Percentiles rank a stretch among this genome's conserved stretches.
phyloP scores from a whole-genome alignment of 495 filamentous ascomycete species.

The Daldinia caldariorum region DNA sequence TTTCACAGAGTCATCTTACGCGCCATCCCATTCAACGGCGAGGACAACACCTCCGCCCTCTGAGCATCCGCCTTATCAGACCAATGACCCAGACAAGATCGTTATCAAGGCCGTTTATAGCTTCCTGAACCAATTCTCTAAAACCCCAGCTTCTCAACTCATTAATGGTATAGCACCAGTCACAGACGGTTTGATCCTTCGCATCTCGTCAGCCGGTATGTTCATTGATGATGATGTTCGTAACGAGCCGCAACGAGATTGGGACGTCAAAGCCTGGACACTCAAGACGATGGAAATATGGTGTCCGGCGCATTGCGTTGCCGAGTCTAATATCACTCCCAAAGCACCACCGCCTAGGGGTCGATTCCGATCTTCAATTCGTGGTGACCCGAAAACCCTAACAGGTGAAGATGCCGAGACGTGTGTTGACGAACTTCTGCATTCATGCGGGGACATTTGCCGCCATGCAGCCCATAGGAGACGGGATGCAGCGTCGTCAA shows the following conservation, averaged over 20 bases:
- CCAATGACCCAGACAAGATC: slow-evolving; percentile 93
- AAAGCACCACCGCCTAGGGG: slow-evolving; percentile 54
- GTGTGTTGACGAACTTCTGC: slow-evolving; percentile 66
- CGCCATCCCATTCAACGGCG: slow-evolving; percentile 81
- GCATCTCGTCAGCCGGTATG: slow-evolving; percentile 86
- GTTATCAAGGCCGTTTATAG: slow-evolving; percentile 89
- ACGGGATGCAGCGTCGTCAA: slow-evolving; percentile 50
- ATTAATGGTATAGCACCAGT: slow-evolving; percentile 76
- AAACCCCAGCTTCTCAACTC: slow-evolving; percentile 81
- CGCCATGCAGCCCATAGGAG: slow-evolving; percentile 53
- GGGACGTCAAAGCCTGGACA: slow-evolving; percentile 98
- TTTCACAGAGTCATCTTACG: slow-evolving; percentile 85
- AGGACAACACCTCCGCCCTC: slow-evolving; percentile 86
- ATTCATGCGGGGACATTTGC: slow-evolving; percentile 71
- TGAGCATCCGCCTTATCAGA: slow-evolving; percentile 76
- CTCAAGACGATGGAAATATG: slow-evolving; percentile 92
- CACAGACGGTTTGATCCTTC: slow-evolving; percentile 82
- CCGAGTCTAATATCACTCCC: slow-evolving; percentile 43
- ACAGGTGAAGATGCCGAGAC: slow-evolving; percentile 71
- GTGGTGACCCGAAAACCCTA: slow-evolving; percentile 56
- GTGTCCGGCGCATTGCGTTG: slow-evolving; percentile 67
- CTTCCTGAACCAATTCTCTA: slow-evolving; percentile 85
- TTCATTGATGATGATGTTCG: slow-evolving; percentile 97
- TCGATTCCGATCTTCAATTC: slow-evolving; percentile 44
- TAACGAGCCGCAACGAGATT: slow-evolving; percentile 87